Conservation (phyloP, 768 basidiomycete species). For the Boletus coccyginus region DNA sequence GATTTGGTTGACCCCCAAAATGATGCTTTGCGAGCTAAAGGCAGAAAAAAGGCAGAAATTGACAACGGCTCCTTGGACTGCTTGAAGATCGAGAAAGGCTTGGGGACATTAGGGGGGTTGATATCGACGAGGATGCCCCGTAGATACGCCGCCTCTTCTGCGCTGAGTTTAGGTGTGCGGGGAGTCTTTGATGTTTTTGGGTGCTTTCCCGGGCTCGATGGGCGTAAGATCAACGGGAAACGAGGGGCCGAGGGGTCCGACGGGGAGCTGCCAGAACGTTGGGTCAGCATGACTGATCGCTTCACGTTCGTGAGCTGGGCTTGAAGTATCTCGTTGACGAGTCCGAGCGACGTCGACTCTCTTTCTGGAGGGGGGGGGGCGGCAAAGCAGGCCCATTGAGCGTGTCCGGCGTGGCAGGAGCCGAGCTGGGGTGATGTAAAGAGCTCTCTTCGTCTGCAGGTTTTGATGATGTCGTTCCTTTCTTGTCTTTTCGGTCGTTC, state of each 20-base stretch:
- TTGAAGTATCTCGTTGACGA: constrained; percentile 28
- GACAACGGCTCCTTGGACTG: constrained; percentile 8
- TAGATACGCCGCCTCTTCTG: too few species aligned
- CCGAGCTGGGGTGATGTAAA: constrained; percentile 10
- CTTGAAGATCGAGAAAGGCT: too few species aligned
- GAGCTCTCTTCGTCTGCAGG: constrained; percentile 22
- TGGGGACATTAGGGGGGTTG: too few species aligned
- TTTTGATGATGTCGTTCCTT: constrained; percentile 21
- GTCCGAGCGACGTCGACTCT: constrained; percentile 21
- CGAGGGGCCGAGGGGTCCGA: constrained; percentile 16
- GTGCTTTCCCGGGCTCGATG: constrained; percentile 30
- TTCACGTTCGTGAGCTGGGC: constrained; percentile 26
- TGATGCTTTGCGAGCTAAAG: too few species aligned
- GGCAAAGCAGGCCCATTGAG: constrained; percentile 3
- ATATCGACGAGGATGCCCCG: too few species aligned
- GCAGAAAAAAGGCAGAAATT: too few species aligned
- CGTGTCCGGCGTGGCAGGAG: constrained; percentile 2
- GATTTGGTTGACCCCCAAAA: too few species aligned
- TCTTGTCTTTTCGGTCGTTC: constrained; percentile 39
- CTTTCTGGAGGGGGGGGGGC: constrained; percentile 7
- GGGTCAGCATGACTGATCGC: constrained; percentile 23
- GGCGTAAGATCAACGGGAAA: constrained; percentile 27
- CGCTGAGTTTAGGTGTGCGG: too few species aligned
- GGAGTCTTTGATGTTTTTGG: constrained; percentile 26
- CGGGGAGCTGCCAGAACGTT: constrained; percentile 19